These are phyloP conservation scores for Cordyceps farinosa DNA, from an alignment of 2,329 filamentous ascomycete species.

Conservation along the genomic window DNA sequence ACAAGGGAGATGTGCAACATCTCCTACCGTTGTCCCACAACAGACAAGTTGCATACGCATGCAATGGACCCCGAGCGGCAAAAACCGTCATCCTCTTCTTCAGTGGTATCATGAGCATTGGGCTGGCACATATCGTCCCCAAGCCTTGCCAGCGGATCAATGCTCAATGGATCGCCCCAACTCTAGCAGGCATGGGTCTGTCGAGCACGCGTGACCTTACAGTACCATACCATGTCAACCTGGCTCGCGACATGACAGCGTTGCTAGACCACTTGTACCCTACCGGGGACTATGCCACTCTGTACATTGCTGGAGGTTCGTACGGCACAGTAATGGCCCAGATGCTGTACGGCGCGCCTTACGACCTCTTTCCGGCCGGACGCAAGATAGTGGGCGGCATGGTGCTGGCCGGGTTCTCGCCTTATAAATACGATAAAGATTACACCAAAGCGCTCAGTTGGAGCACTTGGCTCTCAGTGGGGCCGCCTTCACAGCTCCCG, in stretches of 20 bases:
- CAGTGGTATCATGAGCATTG: slow-evolving; percentile 23
- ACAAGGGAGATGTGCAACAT: slow-evolving; percentile 20
- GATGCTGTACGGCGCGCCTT: slow-evolving; percentile 25
- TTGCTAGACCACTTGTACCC: slow-evolving; percentile 23
- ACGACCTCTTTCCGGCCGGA: slow-evolving; percentile 22
- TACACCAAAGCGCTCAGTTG: slow-evolving; percentile 22
- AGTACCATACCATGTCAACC: slow-evolving; percentile 18
- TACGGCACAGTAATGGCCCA: slow-evolving; percentile 25
- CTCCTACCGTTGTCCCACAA: slow-evolving; percentile 18
- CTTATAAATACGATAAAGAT: slow-evolving; percentile 20
- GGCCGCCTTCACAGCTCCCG: slow-evolving; percentile 19
- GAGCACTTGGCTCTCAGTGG: slow-evolving; percentile 23
- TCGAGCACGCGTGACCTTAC: slow-evolving; percentile 17
- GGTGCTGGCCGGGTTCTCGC: slow-evolving; percentile 22
- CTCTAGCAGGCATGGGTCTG: slow-evolving; percentile 21
- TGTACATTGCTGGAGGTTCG: slow-evolving; percentile 23
- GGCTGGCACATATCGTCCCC: slow-evolving; percentile 21
- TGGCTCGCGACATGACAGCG: slow-evolving; percentile 19
- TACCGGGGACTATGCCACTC: slow-evolving; percentile 14
- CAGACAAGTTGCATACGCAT: slow-evolving; percentile 24
- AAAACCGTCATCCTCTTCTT: slow-evolving; percentile 24
- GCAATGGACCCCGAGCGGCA: slow-evolving; percentile 22
- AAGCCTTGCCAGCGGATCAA: slow-evolving; percentile 15
- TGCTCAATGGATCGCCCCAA: slow-evolving; percentile 23
- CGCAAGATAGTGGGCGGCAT: slow-evolving; percentile 21